Evolutionary conservation across 1,284 basidiomycete species (phyloP).

Genomic region (Puccinia coronata): DNA sequence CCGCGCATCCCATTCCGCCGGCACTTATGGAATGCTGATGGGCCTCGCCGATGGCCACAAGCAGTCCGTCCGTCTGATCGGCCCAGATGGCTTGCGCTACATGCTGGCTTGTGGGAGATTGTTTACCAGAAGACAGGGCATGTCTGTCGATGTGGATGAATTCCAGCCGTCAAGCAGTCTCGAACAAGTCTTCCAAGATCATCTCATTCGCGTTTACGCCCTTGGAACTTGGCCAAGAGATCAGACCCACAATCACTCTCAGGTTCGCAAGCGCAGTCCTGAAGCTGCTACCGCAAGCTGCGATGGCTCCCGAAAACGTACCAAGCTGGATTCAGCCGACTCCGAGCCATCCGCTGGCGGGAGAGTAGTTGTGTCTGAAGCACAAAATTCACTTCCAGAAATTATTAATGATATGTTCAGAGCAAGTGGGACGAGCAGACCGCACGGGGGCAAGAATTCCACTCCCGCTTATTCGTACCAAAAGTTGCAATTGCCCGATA

Average conservation of each 20-base stretch:
- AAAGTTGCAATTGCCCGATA: neutral
- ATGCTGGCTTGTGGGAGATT: conserved; percentile 46
- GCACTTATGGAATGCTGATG: conserved; percentile 45
- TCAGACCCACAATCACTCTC: conserved; percentile 2
- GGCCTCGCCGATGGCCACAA: conserved; percentile 32
- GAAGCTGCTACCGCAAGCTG: neutral
- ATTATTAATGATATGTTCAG: conserved; percentile 47
- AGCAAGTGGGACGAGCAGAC: neutral
- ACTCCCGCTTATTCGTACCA: conserved; percentile 48
- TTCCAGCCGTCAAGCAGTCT: conserved; percentile 1
- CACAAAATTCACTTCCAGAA: neutral
- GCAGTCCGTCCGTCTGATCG: conserved; percentile 32
- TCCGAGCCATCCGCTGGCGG: neutral
- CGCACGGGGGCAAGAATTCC: neutral
- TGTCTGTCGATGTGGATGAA: conserved; percentile 24
- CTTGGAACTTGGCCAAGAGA: neutral
- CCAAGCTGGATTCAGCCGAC: neutral
- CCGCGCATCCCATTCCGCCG: conserved; percentile 22
- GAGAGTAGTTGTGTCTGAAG: neutral
- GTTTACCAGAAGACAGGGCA: conserved; percentile 39
- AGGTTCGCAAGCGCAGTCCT: conserved; percentile 15
- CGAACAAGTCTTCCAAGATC: conserved; percentile 34
- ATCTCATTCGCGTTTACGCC: conserved; percentile 37
- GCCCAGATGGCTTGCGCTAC: conserved; percentile 36
- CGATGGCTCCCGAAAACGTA: neutral